phyloP scores from a whole-genome alignment of 495 filamentous ascomycete species.

The Talaromyces stipitatus region DNA sequence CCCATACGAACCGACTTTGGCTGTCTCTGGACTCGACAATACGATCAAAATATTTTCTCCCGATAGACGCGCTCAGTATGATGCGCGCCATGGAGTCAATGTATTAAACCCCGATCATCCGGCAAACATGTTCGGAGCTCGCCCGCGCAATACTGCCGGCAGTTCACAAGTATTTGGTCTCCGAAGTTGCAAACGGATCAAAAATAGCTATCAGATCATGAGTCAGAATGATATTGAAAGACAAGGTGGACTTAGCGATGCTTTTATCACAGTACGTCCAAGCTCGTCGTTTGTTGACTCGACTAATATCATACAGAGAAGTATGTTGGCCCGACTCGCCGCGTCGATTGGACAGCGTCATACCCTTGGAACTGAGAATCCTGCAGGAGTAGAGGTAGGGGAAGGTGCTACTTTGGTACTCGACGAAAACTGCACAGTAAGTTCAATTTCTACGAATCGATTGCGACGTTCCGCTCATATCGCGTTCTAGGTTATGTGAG shows the following conservation, averaged over 20 bases:
- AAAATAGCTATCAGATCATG: slow-evolving; percentile 56
- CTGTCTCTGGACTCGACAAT: slow-evolving; percentile 64
- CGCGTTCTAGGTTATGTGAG: slow-evolving; percentile 11
- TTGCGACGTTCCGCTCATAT: not conserved
- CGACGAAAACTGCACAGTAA: slow-evolving; percentile 23
- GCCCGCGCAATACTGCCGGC: slow-evolving; percentile 10
- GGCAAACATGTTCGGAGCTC: slow-evolving; percentile 19
- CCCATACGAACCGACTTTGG: slow-evolving; percentile 64
- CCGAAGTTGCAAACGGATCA: slow-evolving; percentile 49
- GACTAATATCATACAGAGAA: slow-evolving; percentile 36
- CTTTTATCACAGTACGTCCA: slow-evolving; percentile 53
- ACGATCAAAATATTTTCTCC: slow-evolving; percentile 72
- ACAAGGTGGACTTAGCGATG: slow-evolving; percentile 53
- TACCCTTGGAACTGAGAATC: slow-evolving; percentile 6
- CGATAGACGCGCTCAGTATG: slow-evolving; percentile 50
- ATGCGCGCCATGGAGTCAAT: slow-evolving; percentile 49
- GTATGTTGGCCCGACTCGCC: slow-evolving; percentile 53
- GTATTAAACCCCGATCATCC: slow-evolving; percentile 38
- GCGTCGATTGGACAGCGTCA: slow-evolving; percentile 35
- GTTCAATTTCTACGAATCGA: not conserved
- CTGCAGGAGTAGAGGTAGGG: slow-evolving; percentile 7
- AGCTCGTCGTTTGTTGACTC: slow-evolving; percentile 8
- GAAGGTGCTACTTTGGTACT: slow-evolving; percentile 18
- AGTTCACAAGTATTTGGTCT: slow-evolving; percentile 31
- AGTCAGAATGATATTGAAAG: slow-evolving; percentile 58